A percentile compares a stretch with the other conserved stretches of the same genome.
Evolutionary conservation across 768 basidiomycete species (phyloP).

Genomic region (Trametes meyenii): DNA sequence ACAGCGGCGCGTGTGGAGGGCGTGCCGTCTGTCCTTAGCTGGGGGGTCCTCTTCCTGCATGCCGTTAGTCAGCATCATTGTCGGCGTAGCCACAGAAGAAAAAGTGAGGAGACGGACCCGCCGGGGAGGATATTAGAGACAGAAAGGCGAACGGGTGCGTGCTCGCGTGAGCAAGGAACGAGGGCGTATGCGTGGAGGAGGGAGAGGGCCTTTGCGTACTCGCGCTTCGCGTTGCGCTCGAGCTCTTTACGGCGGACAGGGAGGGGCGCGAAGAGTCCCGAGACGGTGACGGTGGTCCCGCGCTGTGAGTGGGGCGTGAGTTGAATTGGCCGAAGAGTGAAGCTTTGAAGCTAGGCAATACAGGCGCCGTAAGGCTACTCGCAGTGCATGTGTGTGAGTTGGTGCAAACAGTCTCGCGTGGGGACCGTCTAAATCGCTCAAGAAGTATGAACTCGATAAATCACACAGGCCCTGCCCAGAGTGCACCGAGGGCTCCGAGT

Average conservation of each 20-base stretch:
- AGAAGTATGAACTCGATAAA: no score
- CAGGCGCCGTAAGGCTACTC: not conserved
- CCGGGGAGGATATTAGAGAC: slow-evolving; percentile 70
- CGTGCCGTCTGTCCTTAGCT: slow-evolving; percentile 74
- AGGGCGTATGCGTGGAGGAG: slow-evolving; percentile 89
- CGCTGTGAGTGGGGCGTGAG: slow-evolving; percentile 47
- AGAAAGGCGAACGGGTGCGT: slow-evolving; percentile 67
- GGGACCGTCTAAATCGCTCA: no score
- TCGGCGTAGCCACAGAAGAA: no score
- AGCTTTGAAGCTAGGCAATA: not conserved
- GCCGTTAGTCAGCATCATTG: not conserved
- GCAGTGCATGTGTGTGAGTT: no score
- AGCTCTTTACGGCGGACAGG: slow-evolving; percentile 94
- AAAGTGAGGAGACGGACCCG: slow-evolving; percentile 54
- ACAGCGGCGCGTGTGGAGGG: slow-evolving; percentile 65
- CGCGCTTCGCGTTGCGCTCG: slow-evolving; percentile 84
- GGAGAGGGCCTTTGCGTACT: slow-evolving; percentile 83
- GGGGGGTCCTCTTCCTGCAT: slow-evolving; percentile 60
- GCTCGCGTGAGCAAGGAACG: slow-evolving; percentile 65
- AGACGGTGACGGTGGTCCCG: slow-evolving; percentile 81
- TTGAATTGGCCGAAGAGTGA: not conserved
- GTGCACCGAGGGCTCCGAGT: no score
- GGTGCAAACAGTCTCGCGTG: no score
- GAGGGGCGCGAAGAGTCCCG: slow-evolving; percentile 74
- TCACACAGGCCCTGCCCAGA: no score